These are phyloP conservation scores for Venturiaceae sp. DNA, from an alignment of 2,329 filamentous ascomycete species.

Conservation along the genomic window DNA sequence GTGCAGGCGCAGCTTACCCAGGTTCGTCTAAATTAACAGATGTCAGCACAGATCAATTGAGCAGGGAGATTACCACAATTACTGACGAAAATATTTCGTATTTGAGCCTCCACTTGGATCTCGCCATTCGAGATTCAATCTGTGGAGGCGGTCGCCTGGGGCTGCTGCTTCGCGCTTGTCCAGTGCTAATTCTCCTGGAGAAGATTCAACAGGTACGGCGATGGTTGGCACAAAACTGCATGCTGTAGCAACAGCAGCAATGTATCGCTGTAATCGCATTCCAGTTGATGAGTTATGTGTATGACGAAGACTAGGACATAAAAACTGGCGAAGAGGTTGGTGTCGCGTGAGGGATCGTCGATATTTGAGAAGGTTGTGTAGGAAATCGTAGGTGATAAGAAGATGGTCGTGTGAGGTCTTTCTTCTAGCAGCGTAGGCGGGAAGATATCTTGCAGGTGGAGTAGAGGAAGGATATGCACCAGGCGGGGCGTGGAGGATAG, in stretches of 20 bases:
- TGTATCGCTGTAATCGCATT: background rate
- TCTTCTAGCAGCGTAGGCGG: background rate
- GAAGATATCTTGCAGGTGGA: background rate
- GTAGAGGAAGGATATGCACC: background rate
- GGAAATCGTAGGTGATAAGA: background rate
- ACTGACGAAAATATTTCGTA: conserved; percentile 29
- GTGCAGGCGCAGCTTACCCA: conserved; percentile 6
- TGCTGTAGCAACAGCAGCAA: background rate
- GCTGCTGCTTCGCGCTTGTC: background rate
- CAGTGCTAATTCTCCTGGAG: background rate
- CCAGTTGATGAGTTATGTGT: background rate
- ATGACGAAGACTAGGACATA: background rate
- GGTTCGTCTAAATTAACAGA: conserved; percentile 6
- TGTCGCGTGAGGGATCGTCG: background rate
- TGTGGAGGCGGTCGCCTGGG: background rate
- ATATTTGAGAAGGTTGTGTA: background rate
- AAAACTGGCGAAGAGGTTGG: background rate
- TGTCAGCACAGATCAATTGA: background rate
- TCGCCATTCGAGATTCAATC: background rate
- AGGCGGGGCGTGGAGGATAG: background rate
- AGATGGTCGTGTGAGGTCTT: background rate
- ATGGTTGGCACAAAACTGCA: background rate
- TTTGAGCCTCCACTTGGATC: conserved; percentile 6
- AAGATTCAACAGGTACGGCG: background rate
- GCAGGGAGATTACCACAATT: background rate